Evolutionary conservation across 352 stramenopile genomes (phyloP), one percentile per base, ranked within the genome.

Genomic region (Phytophthora pini): DNA sequence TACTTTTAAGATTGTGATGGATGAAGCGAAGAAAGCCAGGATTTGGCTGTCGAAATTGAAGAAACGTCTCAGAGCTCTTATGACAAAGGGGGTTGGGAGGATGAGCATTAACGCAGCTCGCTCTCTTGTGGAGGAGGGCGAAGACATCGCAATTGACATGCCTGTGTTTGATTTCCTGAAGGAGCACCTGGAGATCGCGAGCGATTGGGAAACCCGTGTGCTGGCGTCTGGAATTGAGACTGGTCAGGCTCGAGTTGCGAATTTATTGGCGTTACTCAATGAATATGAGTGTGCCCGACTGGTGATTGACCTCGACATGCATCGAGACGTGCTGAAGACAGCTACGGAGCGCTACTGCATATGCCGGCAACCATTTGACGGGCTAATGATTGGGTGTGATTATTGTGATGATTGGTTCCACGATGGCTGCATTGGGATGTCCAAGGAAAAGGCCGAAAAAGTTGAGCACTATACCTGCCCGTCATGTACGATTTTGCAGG

Each of bases 401-500:
- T 70, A 84, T 56, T 97, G 89, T 56, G 88, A 97, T 48, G 88
- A 97, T 49, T 97, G 89, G 89, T 97, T 95, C 52, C 89, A 97
- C 51, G 89, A 95, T 63, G 91, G 88, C 39, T 97, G 89, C 46
- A 95, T 97, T 64, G 88, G 88, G 5, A 91, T 97, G 78, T 95
- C 87, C 1, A 95, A 97, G 67, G 90, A 97, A 34, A 97, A 98
- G 65, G 95, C 90, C 0, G 93, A 98, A 60, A 98, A 98, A 51
- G 88, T 97, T n/a, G 95, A 98, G 43, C 95, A 98, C 51, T 99
- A 98, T 72, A 94, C 94, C 0, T 99, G 96, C 63, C 84, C 97
- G 27, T 96, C 93, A 17, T 99, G 96, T 67, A 92, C 73, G n/a
- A 90, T 97, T 51, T 79, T 97, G n/a, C 81, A 93, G 58, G 83